These are phyloP conservation scores for Rossbeevera mucosa DNA, from an alignment of 768 basidiomycete genomes.

Conservation along the genomic window DNA sequence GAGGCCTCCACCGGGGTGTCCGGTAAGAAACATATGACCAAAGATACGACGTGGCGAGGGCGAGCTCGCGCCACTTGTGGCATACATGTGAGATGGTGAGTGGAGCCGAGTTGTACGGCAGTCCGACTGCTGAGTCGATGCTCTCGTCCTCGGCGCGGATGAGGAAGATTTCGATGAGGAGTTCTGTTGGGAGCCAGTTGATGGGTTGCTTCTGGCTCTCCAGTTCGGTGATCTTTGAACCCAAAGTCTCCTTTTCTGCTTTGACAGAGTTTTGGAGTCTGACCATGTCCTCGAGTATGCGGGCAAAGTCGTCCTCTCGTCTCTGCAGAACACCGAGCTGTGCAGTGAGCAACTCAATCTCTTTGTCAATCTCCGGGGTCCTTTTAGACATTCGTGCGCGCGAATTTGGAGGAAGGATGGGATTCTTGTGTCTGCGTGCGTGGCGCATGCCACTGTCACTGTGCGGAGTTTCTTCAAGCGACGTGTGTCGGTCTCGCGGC, in stretches of 20 bases:
- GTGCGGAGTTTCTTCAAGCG: background rate
- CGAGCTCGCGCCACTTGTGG: slow-evolving; percentile 44
- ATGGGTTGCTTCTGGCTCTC: slow-evolving; percentile 41
- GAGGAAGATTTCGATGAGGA: slow-evolving; percentile 43
- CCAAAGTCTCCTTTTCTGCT: slow-evolving; percentile 32
- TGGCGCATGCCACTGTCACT: background rate
- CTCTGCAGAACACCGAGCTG: slow-evolving; percentile 35
- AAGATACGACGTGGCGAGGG: slow-evolving; percentile 39
- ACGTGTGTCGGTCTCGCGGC: background rate
- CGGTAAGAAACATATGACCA: slow-evolving; percentile 41
- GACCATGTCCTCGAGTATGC: slow-evolving; percentile 38
- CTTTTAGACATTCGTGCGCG: slow-evolving; percentile 17
- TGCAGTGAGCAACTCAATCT: slow-evolving; percentile 35
- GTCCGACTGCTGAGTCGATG: slow-evolving; percentile 19
- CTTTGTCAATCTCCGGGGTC: slow-evolving; percentile 30
- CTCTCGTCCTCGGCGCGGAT: slow-evolving; percentile 25
- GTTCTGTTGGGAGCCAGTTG: slow-evolving; percentile 48
- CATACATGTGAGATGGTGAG: slow-evolving; percentile 47
- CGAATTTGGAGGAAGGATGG: background rate
- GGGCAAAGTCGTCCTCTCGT: slow-evolving; percentile 39
- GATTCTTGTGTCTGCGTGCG: background rate
- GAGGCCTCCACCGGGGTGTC: slow-evolving; percentile 21
- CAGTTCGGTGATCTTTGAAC: slow-evolving; percentile 31
- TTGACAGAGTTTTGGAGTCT: slow-evolving; percentile 34
- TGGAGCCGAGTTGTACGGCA: slow-evolving; percentile 32